Conservation (phyloP, 2,329 filamentous ascomycete genomes). For the Ambrosiella beaveri region DNA sequence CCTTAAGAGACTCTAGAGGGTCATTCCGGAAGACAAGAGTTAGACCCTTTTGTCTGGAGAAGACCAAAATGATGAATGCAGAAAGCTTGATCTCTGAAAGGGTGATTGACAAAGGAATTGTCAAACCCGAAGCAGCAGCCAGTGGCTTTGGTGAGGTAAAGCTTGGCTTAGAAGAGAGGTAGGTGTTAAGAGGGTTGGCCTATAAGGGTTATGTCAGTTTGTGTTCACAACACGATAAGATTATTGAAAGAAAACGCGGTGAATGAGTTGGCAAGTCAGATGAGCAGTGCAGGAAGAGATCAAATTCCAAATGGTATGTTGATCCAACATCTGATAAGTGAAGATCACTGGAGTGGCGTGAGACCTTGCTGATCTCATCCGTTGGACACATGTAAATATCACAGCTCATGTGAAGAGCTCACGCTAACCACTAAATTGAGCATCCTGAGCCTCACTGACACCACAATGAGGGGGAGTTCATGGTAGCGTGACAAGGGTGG, state of each 20-base stretch:
- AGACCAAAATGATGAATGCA: slow-evolving; percentile 93
- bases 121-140: slow-evolving; percentile 78
- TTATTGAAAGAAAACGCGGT: too few relatives aligned
- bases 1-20: slow-evolving; percentile 90
- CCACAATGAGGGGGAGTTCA: background rate
- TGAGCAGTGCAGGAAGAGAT: too few relatives aligned
- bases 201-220: slow-evolving; percentile 19
- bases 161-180: slow-evolving; percentile 72
- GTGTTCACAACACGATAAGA: too few relatives aligned
- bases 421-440: background rate
- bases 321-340: too few relatives aligned
- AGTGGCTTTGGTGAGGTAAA: slow-evolving; percentile 89
- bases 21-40: slow-evolving; percentile 97
- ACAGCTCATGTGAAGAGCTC: background rate
- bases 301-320: too few relatives aligned
- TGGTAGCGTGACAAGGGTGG: background rate
- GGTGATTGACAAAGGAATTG: slow-evolving; percentile 94
- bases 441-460: background rate
- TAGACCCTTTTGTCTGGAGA: slow-evolving; percentile 91
- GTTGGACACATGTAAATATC: too few relatives aligned
- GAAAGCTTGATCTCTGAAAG: slow-evolving; percentile 89
- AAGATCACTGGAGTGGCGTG: background rate
- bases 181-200: slow-evolving; percentile 94
- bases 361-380: background rate
- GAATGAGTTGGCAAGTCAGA: too few relatives aligned